Conservation (phyloP, 2,329 filamentous ascomycete species). For the Orbilia oligospora region DNA sequence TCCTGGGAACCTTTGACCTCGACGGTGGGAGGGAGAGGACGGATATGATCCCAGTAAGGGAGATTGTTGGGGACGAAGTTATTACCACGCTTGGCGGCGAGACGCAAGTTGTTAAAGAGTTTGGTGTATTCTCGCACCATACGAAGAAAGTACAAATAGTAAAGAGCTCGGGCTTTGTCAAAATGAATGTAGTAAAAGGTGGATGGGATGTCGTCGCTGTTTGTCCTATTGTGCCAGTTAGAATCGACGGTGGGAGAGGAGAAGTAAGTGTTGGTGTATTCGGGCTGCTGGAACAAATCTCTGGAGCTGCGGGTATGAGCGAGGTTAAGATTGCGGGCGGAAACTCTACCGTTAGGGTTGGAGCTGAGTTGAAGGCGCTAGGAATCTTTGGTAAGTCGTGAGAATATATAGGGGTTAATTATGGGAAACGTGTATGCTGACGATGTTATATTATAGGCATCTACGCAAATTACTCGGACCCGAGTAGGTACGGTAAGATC, state of each 20-base stretch:
- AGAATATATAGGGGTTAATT: background rate
- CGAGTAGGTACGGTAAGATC: conserved; percentile 43
- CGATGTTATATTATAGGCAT: conserved; percentile 20
- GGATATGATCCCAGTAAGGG: conserved; percentile 49
- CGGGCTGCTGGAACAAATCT: conserved; percentile 54
- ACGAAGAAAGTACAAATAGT: conserved; percentile 23
- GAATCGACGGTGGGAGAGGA: conserved; percentile 7
- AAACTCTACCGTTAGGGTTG: conserved; percentile 49
- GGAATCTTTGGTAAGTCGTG: conserved; percentile 50
- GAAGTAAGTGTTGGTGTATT: conserved; percentile 47
- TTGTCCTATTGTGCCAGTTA: conserved; percentile 43
- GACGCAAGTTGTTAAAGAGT: background rate
- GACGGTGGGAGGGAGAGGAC: conserved; percentile 45
- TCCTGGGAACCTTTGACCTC: conserved; percentile 41
- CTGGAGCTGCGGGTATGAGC: conserved; percentile 39
- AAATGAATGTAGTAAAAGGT: conserved; percentile 34
- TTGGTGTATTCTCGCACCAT: conserved; percentile 45
- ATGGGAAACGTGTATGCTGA: background rate
- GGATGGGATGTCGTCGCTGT: conserved; percentile 43
- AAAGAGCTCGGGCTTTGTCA: conserved; percentile 28
- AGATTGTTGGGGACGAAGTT: conserved; percentile 9
- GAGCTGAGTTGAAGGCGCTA: conserved; percentile 55
- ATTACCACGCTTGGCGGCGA: conserved; percentile 8
- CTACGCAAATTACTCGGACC: conserved; percentile 39
- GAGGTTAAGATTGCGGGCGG: conserved; percentile 35